Evolutionary conservation across 129 eudicot species (phyloP), one percentile per base, ranked within the genome.

Genomic region (Saussurea involucrata): DNA sequence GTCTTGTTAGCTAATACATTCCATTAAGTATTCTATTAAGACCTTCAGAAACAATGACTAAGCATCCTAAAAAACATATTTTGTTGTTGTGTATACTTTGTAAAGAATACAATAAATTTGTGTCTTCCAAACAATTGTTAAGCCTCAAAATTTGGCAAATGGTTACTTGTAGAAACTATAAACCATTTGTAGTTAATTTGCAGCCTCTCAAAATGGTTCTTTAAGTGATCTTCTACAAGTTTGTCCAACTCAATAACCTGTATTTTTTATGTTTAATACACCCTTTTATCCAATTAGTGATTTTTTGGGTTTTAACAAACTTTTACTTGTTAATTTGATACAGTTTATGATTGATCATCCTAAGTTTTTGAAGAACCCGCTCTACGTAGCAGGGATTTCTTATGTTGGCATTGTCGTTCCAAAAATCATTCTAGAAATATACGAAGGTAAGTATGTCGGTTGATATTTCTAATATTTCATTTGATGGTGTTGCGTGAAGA

Each of bases 311-410:
- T 27, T 15, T 7, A 12, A 6, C 17, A 17, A 22, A 42, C 49
- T 7, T 8, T 24, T 17, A 11, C n/a, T n/a, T n/a, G n/a, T n/a
- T n/a, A n/a, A n/a, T n/a, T n/a, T n/a, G 4, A 10, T n/a, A 21
- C 22, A 76, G 80, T 76, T 66, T 31, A 3, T 76, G 2, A n/a
- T 15, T 1, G 80, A 76, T 3, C 73, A 76, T 55, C 49, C 80
- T 5, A 76, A 76, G 72, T 76, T 76, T 44, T 9, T 66, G 15
- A 28, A 32, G 24, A 76, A 76, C 29, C 80, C 80, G 9, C 24
- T 76, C 1, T 76, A 76, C n/a, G 25, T 76, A 42, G 32, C 46
- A 1, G 80, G 80, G 18, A 53, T 40, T 24, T 76, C 80, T 22
- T 76, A 76, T 13, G 15, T 28, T 0, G 80, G 80, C 1, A 65